phyloP scores from a whole-genome alignment of 345 rosid species.

The Hypericum androsaemum region DNA sequence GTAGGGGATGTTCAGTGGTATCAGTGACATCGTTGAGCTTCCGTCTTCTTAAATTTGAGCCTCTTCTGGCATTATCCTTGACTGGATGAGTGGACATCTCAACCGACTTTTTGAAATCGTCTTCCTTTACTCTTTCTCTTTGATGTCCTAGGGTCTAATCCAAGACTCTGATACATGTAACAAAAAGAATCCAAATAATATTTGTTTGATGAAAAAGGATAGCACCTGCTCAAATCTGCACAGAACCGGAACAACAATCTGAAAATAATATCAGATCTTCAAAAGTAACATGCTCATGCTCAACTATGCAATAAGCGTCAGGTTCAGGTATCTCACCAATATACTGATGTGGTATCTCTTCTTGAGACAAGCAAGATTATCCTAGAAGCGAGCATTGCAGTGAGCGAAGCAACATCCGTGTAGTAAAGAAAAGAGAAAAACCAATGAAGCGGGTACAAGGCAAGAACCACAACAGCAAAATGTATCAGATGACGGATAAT shows the following conservation, averaged over 20 bases:
- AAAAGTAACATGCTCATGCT: slow-evolving; percentile 35
- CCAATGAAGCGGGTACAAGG: slow-evolving; percentile 86
- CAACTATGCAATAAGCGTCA: slow-evolving; percentile 13
- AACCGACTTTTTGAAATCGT: slow-evolving; percentile 11
- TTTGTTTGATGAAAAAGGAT: slow-evolving; percentile 72
- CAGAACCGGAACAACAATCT: slow-evolving; percentile 11
- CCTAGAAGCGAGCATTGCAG: slow-evolving; percentile 67
- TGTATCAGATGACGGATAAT: slow-evolving; percentile 46
- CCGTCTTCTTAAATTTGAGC: slow-evolving; percentile 56
- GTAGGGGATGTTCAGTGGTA: slow-evolving; percentile 14
- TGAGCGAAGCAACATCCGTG: slow-evolving; percentile 87
- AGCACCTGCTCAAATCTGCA: slow-evolving; percentile 71
- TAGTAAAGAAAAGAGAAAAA: slow-evolving; percentile 90
- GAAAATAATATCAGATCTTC: not conserved
- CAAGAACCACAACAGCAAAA: slow-evolving; percentile 40
- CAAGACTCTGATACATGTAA: slow-evolving; percentile 66
- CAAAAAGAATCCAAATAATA: slow-evolving; percentile 79
- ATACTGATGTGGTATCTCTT: slow-evolving; percentile 64
- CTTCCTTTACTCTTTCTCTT: slow-evolving; percentile 18
- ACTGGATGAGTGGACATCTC: slow-evolving; percentile 13
- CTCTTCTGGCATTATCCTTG: slow-evolving; percentile 13
- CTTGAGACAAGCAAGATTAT: slow-evolving; percentile 78
- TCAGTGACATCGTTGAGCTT: slow-evolving; percentile 23
- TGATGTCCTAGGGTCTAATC: slow-evolving; percentile 37
- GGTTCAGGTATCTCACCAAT: slow-evolving; percentile 39